Conservation (phyloP, 2,329 filamentous ascomycete species). For the Alternaria sp. region DNA sequence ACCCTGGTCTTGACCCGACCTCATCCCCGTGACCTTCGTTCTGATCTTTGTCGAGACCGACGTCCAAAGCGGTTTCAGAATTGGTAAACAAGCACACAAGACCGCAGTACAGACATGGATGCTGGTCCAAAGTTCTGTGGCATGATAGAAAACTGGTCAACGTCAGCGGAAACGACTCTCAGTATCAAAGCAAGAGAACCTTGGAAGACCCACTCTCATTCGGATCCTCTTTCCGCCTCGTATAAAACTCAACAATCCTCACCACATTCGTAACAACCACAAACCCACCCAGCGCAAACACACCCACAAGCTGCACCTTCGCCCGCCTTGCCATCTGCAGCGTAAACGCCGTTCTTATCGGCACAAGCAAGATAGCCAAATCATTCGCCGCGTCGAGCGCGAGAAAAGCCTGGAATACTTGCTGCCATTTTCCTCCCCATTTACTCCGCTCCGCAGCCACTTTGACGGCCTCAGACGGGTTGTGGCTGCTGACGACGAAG, state of each 20-base stretch:
- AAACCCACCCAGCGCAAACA: not conserved
- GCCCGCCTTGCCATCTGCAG: not conserved
- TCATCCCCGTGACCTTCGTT: not conserved
- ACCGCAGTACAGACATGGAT: conserved; percentile 1
- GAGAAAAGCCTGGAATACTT: not conserved
- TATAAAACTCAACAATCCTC: not conserved
- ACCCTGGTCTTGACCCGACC: not conserved
- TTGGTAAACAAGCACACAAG: not conserved
- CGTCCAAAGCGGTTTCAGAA: not conserved
- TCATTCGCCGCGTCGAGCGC: not conserved
- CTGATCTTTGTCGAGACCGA: not conserved
- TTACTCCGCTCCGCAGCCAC: not conserved
- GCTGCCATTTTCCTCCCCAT: not conserved
- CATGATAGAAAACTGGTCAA: not conserved
- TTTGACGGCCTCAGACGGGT: not conserved
- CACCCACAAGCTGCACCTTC: not conserved
- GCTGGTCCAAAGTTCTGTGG: not conserved
- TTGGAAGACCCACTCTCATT: not conserved
- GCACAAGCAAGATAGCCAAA: not conserved
- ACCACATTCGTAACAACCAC: not conserved
- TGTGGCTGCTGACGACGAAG: not conserved
- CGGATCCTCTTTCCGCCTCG: not conserved
- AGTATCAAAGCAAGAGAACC: not conserved
- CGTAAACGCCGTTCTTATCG: not conserved
- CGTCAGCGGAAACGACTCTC: not conserved